A percentile compares a stretch with the other conserved stretches of the same genome.
phyloP scores from a whole-genome alignment of 2,329 filamentous ascomycete species.

The Talaromyces verruculosus region DNA sequence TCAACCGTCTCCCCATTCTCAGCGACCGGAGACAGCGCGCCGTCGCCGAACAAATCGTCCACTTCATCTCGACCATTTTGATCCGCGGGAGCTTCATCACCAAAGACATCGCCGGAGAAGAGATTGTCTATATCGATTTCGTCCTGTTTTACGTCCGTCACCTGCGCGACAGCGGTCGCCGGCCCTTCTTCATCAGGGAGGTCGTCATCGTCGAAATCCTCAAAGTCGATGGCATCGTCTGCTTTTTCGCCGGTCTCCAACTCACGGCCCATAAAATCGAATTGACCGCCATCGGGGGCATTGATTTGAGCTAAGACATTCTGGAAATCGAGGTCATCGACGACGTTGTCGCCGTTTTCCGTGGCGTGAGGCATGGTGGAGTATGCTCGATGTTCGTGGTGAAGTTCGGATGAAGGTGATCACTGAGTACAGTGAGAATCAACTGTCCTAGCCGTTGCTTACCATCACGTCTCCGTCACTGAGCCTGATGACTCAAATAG shows the following conservation, averaged over 20 bases:
- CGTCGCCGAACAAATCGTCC: slow-evolving; percentile 53
- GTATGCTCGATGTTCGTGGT: not conserved
- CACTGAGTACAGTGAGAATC: not conserved
- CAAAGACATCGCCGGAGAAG: slow-evolving; percentile 28
- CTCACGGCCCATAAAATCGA: slow-evolving; percentile 43
- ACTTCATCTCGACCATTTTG: slow-evolving; percentile 41
- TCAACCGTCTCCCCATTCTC: slow-evolving; percentile 33
- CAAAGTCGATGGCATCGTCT: slow-evolving; percentile 86
- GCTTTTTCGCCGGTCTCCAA: slow-evolving; percentile 69
- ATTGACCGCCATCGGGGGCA: slow-evolving; percentile 28
- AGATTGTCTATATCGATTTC: slow-evolving; percentile 38
- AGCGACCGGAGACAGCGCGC: slow-evolving; percentile 36
- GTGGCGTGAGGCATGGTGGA: slow-evolving; percentile 44
- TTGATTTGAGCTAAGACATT: slow-evolving; percentile 46
- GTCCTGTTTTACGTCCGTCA: slow-evolving; percentile 41
- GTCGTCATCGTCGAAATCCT: slow-evolving; percentile 89
- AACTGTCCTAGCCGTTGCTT: not conserved
- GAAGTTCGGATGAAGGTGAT: not conserved
- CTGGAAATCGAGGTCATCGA: slow-evolving; percentile 42
- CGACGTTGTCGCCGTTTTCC: slow-evolving; percentile 28
- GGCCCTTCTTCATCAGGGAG: slow-evolving; percentile 67
- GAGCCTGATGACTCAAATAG: not conserved
- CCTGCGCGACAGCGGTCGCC: not conserved
- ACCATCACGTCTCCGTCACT: not conserved
- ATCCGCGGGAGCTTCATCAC: slow-evolving; percentile 26